phyloP scores from a whole-genome alignment of 2,329 filamentous ascomycete species.

The Fusarium equiseti region DNA sequence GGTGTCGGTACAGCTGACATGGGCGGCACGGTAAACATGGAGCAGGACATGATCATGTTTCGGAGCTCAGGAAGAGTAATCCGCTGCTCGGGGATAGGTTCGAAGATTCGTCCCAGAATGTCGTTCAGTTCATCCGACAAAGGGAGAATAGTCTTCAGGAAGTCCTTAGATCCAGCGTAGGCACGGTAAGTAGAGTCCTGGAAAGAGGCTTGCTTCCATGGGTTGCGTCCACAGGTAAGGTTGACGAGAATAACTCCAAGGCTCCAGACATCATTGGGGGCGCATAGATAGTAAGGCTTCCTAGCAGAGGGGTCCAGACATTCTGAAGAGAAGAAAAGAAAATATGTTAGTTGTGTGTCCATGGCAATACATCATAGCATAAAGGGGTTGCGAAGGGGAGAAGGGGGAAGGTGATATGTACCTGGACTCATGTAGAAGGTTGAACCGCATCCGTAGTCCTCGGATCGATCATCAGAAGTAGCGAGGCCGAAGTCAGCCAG shows the following conservation, averaged over 20 bases:
- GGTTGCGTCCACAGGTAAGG: slow-evolving; percentile 96
- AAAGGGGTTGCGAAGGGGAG: slow-evolving; percentile 16
- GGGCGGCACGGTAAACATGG: slow-evolving; percentile 72
- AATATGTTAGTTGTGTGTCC: slow-evolving; percentile 44
- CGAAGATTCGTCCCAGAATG: slow-evolving; percentile 89
- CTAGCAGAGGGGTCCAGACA: slow-evolving; percentile 83
- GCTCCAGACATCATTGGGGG: slow-evolving; percentile 97
- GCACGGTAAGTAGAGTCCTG: slow-evolving; percentile 97
- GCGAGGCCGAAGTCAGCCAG: slow-evolving; percentile 97
- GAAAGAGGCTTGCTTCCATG: slow-evolving; percentile 95
- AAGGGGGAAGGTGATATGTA: slow-evolving; percentile 61
- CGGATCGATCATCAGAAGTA: slow-evolving; percentile 83
- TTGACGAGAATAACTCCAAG: slow-evolving; percentile 98
- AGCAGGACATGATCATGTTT: slow-evolving; percentile 80
- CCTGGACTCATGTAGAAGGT: slow-evolving; percentile 99
- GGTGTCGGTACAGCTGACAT: slow-evolving; percentile 53
- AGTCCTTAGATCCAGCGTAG: slow-evolving; percentile 85
- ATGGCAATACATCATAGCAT: slow-evolving; percentile 12
- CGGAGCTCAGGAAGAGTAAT: slow-evolving; percentile 86
- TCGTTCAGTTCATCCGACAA: slow-evolving; percentile 89
- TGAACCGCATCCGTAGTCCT: slow-evolving; percentile 97
- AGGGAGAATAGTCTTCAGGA: slow-evolving; percentile 92
- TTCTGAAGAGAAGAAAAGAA: slow-evolving; percentile 68
- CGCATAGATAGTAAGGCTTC: slow-evolving; percentile 86
- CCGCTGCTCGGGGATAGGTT: slow-evolving; percentile 83